phyloP scores from a whole-genome alignment of 306 rosid genomes.

The Prunus salicina region DNA sequence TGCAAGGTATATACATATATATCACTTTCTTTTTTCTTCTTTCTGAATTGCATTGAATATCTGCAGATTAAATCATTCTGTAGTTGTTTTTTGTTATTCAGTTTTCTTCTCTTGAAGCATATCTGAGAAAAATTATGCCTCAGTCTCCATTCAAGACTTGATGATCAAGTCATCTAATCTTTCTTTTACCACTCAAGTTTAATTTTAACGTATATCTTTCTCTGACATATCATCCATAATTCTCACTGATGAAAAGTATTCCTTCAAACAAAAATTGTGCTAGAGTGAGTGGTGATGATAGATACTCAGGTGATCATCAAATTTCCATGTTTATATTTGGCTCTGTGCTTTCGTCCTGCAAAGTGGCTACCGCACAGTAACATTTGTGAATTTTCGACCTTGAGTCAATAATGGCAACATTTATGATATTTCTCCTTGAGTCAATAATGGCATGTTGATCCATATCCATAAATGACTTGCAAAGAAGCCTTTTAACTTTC shows the following conservation, averaged over 20 bases:
- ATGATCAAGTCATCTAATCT: neutral
- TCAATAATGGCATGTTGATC: neutral
- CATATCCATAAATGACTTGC: neutral
- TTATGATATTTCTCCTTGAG: neutral
- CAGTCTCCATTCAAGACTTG: neutral
- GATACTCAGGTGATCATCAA: neutral
- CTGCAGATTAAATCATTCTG: neutral
- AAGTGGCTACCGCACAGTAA: neutral
- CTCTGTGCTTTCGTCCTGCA: neutral
- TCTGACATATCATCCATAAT: too few species aligned
- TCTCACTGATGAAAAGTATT: too few species aligned
- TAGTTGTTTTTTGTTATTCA: neutral
- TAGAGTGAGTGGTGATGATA: too few species aligned
- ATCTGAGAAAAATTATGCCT: neutral
- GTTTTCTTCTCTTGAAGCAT: neutral
- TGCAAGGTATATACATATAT: slow-evolving; percentile 35
- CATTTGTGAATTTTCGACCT: neutral
- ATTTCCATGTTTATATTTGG: neutral
- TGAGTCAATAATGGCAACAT: neutral
- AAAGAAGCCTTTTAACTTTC: neutral
- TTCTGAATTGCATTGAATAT: neutral
- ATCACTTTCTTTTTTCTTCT: neutral
- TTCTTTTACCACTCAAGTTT: neutral
- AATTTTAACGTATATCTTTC: too few species aligned
- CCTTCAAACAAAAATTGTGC: too few species aligned